Conservation (phyloP, 2,329 filamentous ascomycete genomes). For the Aspergillus fischeri region DNA sequence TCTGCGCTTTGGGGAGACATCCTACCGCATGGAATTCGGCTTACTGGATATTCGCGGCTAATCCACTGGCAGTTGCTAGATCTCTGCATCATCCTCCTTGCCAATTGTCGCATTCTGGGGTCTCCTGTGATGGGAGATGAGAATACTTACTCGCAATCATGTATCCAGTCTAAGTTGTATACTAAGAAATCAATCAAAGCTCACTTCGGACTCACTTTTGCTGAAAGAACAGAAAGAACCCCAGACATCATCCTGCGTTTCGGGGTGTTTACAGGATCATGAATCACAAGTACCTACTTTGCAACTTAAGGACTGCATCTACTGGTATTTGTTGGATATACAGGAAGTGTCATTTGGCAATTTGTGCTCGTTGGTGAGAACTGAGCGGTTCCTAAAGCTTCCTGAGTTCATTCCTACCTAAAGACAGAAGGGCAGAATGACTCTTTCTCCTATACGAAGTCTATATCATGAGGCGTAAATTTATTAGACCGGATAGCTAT, state of each 20-base stretch:
- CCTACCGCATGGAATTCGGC: background rate
- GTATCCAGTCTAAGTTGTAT: too few relatives aligned
- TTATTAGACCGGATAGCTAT: too few relatives aligned
- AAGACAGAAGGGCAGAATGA: background rate
- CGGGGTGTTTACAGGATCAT: background rate
- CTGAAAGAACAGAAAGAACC: background rate
- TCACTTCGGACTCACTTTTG: background rate
- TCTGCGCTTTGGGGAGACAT: background rate
- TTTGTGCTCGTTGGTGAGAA: background rate
- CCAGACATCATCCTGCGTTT: background rate
- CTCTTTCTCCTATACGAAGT: background rate
- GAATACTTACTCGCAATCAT: background rate
- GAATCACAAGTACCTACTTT: background rate
- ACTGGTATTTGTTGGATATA: background rate
- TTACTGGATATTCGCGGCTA: background rate
- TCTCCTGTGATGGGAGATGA: background rate
- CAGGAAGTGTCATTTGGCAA: background rate
- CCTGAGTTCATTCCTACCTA: background rate
- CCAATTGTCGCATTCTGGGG: background rate
- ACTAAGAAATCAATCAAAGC: background rate
- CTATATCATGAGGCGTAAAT: background rate
- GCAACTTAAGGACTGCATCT: too few relatives aligned
- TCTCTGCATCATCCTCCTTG: background rate
- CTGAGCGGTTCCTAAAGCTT: background rate
- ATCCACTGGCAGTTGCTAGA: background rate